phyloP scores from a whole-genome alignment of 371 early-diverging fungal species.

The Batrachochytrium dendrobatidis region DNA sequence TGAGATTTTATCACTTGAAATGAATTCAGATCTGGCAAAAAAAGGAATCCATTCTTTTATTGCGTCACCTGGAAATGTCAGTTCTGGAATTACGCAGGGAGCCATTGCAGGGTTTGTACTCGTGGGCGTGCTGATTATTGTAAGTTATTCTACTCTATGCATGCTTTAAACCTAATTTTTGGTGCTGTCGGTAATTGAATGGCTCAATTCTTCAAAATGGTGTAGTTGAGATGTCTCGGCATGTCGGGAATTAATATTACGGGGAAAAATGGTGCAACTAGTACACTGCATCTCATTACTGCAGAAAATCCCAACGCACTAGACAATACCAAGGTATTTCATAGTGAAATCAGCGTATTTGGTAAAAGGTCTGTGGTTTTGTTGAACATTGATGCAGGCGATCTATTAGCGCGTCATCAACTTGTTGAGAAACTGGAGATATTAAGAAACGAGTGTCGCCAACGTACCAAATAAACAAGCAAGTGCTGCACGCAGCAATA shows the following conservation, averaged over 20 bases:
- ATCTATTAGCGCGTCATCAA: background rate
- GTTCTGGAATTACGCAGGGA: conserved; percentile 7
- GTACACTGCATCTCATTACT: conserved; percentile 11
- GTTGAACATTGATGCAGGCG: background rate
- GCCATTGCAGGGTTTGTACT: background rate
- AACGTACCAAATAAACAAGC: too few relatives aligned
- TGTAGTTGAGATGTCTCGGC: conserved; percentile 20
- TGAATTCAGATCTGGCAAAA: conserved; percentile 12
- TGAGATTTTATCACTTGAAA: conserved; percentile 14
- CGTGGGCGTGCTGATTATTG: conserved; percentile 10
- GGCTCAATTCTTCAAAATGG: too few relatives aligned
- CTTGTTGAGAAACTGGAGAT: conserved; percentile 2
- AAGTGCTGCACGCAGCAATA: too few relatives aligned
- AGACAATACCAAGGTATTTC: conserved; percentile 14
- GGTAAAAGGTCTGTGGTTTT: conserved; percentile 7
- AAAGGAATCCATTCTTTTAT: conserved; percentile 11
- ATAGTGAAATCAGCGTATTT: conserved; percentile 16
- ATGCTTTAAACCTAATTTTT: background rate
- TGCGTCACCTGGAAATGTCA: conserved; percentile 20
- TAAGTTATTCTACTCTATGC: conserved; percentile 3
- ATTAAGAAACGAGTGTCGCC: background rate
- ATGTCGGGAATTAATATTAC: conserved; percentile 24
- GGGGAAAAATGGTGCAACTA: conserved; percentile 24
- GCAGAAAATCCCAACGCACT: conserved; percentile 10
- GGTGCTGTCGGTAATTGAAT: background rate